A percentile compares a stretch with the other conserved stretches of the same genome.
phyloP scores from a whole-genome alignment of 164 flowering plant genomes.

The Aristolochia californica region DNA sequence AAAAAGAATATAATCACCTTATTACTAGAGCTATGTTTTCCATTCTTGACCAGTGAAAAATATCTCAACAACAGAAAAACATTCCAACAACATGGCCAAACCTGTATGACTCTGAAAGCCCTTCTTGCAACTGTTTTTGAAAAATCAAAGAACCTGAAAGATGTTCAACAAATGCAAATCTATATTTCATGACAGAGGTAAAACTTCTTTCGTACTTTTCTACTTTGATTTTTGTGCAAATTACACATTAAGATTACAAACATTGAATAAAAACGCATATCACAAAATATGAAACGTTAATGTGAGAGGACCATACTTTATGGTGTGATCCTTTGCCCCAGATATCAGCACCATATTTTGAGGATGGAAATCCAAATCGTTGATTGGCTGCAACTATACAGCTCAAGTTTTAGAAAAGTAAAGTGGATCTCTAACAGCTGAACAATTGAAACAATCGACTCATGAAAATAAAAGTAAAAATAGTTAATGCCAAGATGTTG shows the following conservation, averaged over 20 bases:
- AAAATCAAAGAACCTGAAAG: constrained; percentile 78
- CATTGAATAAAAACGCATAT: neutral
- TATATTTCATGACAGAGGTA: neutral
- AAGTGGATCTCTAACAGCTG: no score
- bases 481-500: neutral
- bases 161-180: neutral
- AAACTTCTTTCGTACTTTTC: neutral
- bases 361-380: constrained; percentile 92
- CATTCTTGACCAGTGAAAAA: neutral
- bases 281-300: neutral
- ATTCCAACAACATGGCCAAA: constrained; percentile 11
- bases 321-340: constrained; percentile 76
- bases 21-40: neutral
- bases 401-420: neutral
- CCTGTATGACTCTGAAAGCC: constrained; percentile 81
- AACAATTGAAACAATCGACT: neutral
- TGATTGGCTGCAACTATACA: constrained; percentile 56
- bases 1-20: neutral
- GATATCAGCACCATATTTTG: constrained; percentile 59
- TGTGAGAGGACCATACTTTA: constrained; percentile 38
- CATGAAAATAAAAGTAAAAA: no score
- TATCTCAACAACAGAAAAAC: neutral
- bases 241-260: neutral
- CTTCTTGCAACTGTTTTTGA: constrained; percentile 72
- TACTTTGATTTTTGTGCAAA: neutral